phyloP scores from a whole-genome alignment of 2,329 filamentous ascomycete species.

The Fusarium veterinarium region DNA sequence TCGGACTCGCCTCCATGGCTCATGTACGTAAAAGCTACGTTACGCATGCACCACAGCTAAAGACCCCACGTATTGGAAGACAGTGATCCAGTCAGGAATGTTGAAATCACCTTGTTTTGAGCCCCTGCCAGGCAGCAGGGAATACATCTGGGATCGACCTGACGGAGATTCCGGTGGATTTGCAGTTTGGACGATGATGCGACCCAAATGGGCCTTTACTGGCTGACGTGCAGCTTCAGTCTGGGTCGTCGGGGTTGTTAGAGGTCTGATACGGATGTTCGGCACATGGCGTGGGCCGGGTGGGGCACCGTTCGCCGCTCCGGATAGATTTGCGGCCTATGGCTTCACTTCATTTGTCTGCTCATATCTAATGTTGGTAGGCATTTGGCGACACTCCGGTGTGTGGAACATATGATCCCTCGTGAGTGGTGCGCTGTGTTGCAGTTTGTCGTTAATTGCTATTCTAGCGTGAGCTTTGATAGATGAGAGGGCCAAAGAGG shows the following conservation, averaged over 20 bases:
- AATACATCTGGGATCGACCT: conserved; percentile 30
- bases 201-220: conserved; percentile 17
- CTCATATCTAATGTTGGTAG: conserved; percentile 17
- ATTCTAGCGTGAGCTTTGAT: conserved; percentile 21
- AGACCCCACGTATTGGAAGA: conserved; percentile 27
- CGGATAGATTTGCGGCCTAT: conserved; percentile 24
- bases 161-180: conserved; percentile 19
- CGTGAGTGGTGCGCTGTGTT: conserved; percentile 15
- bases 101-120: conserved; percentile 4
- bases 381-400: conserved; percentile 17
- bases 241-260: conserved; percentile 39
- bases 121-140: conserved; percentile 22
- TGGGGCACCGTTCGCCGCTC: conserved; percentile 35
- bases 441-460: conserved; percentile 17
- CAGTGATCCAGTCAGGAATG: conserved; percentile 30
- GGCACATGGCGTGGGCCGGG: conserved; percentile 43
- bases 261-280: conserved; percentile 39
- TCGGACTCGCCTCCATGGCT: conserved; percentile 10
- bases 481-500: conserved; percentile 25
- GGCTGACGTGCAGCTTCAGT: conserved; percentile 26
- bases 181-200: conserved; percentile 27
- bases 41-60: conserved; percentile 1
- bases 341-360: conserved; percentile 15
- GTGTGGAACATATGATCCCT: conserved; percentile 14
- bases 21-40: conserved; percentile 23